Evolutionary conservation across 495 filamentous ascomycete genomes (phyloP).

Genomic region (Penicillium diatomitis): DNA sequence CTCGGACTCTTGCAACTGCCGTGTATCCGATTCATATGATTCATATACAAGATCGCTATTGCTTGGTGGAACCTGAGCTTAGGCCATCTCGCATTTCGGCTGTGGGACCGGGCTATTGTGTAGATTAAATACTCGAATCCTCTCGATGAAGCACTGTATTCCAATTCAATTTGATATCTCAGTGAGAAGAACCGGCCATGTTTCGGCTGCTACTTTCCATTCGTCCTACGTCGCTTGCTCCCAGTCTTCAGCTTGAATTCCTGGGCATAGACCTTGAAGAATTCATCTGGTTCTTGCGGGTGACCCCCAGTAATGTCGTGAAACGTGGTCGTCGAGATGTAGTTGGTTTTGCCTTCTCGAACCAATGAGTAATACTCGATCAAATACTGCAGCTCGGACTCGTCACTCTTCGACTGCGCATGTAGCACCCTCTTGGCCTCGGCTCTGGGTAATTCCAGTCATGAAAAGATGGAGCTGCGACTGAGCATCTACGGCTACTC

Average conservation of each 20-base stretch:
- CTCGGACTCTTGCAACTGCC: too few relatives aligned
- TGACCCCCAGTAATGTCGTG: slow-evolving; percentile 44
- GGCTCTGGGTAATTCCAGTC: slow-evolving; percentile 8
- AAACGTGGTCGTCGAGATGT: slow-evolving; percentile 47
- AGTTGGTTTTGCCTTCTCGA: slow-evolving; percentile 51
- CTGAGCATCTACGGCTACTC: not conserved
- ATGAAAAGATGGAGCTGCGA: not conserved
- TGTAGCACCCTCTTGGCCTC: slow-evolving; percentile 40
- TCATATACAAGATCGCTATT: too few relatives aligned
- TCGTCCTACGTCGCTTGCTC: not conserved
- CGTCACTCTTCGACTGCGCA: slow-evolving; percentile 32
- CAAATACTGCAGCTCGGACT: slow-evolving; percentile 43
- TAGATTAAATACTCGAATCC: too few relatives aligned
- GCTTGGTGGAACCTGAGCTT: too few relatives aligned
- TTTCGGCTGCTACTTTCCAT: not conserved
- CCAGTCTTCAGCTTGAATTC: slow-evolving; percentile 11
- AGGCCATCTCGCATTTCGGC: too few relatives aligned
- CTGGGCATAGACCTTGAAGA: slow-evolving; percentile 41
- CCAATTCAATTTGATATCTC: too few relatives aligned
- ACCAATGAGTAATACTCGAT: slow-evolving; percentile 52
- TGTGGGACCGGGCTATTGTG: too few relatives aligned
- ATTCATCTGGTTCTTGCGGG: slow-evolving; percentile 40
- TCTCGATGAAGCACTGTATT: too few relatives aligned
- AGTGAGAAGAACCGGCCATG: not conserved
- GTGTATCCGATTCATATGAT: too few relatives aligned